Conservation (phyloP, 2,329 filamentous ascomycete species). For the Fusarium circinatum region DNA sequence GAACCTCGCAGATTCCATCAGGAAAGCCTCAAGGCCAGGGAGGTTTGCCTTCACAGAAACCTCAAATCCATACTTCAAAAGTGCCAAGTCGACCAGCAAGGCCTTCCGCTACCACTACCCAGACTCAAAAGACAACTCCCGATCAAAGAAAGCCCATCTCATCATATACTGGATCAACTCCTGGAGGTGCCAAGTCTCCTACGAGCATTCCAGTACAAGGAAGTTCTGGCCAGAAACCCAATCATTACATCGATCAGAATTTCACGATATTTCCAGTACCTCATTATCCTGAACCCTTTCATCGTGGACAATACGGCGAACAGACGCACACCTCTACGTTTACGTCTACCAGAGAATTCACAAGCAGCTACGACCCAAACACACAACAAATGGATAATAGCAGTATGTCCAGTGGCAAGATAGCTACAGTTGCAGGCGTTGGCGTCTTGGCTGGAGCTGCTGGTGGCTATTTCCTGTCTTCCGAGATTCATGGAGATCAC, state of each 20-base stretch:
- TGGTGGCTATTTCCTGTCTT: slow-evolving; percentile 1
- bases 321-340: background rate
- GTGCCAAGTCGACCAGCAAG: background rate
- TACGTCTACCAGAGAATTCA: background rate
- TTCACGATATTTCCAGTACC: background rate
- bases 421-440: background rate
- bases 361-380: background rate
- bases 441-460: background rate
- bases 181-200: background rate
- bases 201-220: background rate
- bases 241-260: background rate
- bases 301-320: background rate
- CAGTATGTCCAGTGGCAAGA: background rate
- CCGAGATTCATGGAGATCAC: background rate
- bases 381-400: background rate
- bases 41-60: background rate
- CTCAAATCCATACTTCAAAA: background rate
- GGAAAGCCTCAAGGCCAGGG: background rate
- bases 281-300: background rate
- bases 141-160: background rate
- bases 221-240: background rate
- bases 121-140: background rate
- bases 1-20: background rate
- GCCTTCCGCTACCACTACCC: background rate
- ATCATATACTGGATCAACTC: rapidly evolving